Base-by-base conservation (phyloP, 2,329 filamentous ascomycete genomes). In the Amylocarpus encephaloides region DNA sequence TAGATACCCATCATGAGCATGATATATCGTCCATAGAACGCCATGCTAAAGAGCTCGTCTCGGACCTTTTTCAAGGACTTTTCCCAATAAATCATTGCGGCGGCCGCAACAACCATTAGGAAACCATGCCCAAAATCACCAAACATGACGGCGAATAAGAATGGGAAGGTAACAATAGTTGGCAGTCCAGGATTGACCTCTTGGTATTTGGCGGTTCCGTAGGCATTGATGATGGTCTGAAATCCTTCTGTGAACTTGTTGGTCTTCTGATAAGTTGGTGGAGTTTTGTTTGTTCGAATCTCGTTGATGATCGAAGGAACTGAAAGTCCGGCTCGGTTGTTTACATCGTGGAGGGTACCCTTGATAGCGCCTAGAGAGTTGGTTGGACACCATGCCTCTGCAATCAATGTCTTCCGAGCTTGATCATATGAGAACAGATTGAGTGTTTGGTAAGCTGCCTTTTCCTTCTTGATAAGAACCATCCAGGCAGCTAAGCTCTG, bases 71-170 rank as follows among this genome's bases (percentile, higher is more conserved):
- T 90, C 33, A 98, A 75, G 52, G 86, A 83, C 72, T 88, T 91
- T 71, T 98, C 93, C 78, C 85, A 97, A 73, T 95, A 88, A 61
- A 98, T 97, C 90, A 98, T 95, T 50, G 90, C 88, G 49, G 83
- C 65, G 12, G 93, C 88, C 50, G 89, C 87, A 49, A 81, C 67
- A 39, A 92, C 77, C 86, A 98, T 95, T 68, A 98, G 86, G 58
- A 85, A 70, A 59, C 92, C 93, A 66, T 98, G 93, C 46, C 93
- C 94, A 52, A 95, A 85, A 70, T 98, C 93, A 75, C 93, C 94
- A 67, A 98, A 98, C 93, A 98, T 98, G 80, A 98, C 93, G 44
- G 93, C 93, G 67, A 98, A 98, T 55, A 98, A 77, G 76, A 98
- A 98, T n/a, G 94, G 93, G 71, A 98, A 98, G 5, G 93, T 98